Base-by-base conservation (phyloP, 1,139 yeast species). In the Meyerozyma guilliermondii region DNA sequence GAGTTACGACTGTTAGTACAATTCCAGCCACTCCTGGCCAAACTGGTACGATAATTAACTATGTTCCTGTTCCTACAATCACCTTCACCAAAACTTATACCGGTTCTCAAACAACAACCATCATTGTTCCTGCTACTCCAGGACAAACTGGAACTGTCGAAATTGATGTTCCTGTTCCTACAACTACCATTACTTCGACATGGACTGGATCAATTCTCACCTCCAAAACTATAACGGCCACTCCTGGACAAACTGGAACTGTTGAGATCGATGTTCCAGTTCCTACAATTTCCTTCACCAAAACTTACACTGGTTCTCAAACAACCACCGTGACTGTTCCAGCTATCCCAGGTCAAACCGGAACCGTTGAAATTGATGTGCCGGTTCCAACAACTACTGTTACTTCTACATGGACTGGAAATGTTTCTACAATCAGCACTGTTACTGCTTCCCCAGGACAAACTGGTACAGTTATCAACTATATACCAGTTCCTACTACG, bases 101-200 rank as follows among this genome's bases (percentile, higher is more conserved):
- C 4, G 29, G 2, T 2, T 45, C 53, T 3, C 27, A 46, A 1
- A 43, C 53, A 5, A 31, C 39, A 3, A 45, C 48, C 1, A 26
- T 38, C 3, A 43, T 43, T 3, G 44, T 20, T 3, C 5, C 22
- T 20, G 22, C 46, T 18, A 31, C 37, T 31, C 37, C 39, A 5
- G 51, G 47, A 22, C 50, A 42, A n/a, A 48, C 45, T 9, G 44
- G 27, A n/a, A 46, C 50, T 17, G 46, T 47, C 5, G 18, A 44
- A 13, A 29, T 45, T 5, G 44, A 42, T 7, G 14, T 26, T 2
- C 51, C 51, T 17, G 36, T 40, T 13, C 43, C 46, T 5, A 41
- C 42, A 2, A 26, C 24, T 10, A 41, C 43, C 13, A 23, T 27
- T 20, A 46, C 46, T 31, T 31, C 47, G 8, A 36, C 41, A 7